Percentiles rank a stretch among this genome's conserved stretches.
phyloP scores from a whole-genome alignment of 352 stramenopile genomes.

The Phytophthora pisi region DNA sequence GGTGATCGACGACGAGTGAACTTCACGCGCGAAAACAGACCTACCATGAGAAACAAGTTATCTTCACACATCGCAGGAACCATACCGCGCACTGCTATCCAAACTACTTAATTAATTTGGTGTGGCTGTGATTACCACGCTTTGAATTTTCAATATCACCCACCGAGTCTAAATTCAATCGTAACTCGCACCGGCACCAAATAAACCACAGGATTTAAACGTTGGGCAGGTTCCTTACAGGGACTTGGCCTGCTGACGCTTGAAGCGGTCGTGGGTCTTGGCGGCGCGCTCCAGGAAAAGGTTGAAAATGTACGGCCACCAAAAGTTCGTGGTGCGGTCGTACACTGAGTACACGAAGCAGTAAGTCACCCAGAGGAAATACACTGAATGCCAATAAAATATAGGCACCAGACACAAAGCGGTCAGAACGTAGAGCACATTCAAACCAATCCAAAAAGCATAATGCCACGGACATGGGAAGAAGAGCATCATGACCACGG shows the following conservation, averaged over 20 bases:
- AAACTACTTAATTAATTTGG: slow-evolving; percentile 29
- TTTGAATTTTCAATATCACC: slow-evolving; percentile 25
- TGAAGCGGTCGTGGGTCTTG: slow-evolving; percentile 65
- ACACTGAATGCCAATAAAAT: slow-evolving; percentile 47
- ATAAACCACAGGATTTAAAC: slow-evolving; percentile 17
- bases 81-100: neutral
- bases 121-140: slow-evolving; percentile 24
- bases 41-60: slow-evolving; percentile 8
- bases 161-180: slow-evolving; percentile 16
- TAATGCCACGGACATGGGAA: slow-evolving; percentile 60
- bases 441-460: neutral
- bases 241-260: slow-evolving; percentile 40
- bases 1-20: slow-evolving; percentile 20
- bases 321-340: slow-evolving; percentile 85
- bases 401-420: slow-evolving; percentile 5
- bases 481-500: slow-evolving; percentile 80
- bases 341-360: slow-evolving; percentile 86
- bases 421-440: slow-evolving; percentile 3
- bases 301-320: slow-evolving; percentile 88
- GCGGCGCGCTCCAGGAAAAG: slow-evolving; percentile 64
- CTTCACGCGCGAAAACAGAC: neutral
- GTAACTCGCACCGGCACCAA: slow-evolving; percentile 26
- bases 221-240: slow-evolving; percentile 20
- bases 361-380: slow-evolving; percentile 82
- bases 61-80: slow-evolving; percentile 7